A percentile compares a stretch with the other conserved stretches of the same genome.
Conservation (phyloP, 2,329 filamentous ascomycete species). For the Pseudopithomyces chartarum region DNA sequence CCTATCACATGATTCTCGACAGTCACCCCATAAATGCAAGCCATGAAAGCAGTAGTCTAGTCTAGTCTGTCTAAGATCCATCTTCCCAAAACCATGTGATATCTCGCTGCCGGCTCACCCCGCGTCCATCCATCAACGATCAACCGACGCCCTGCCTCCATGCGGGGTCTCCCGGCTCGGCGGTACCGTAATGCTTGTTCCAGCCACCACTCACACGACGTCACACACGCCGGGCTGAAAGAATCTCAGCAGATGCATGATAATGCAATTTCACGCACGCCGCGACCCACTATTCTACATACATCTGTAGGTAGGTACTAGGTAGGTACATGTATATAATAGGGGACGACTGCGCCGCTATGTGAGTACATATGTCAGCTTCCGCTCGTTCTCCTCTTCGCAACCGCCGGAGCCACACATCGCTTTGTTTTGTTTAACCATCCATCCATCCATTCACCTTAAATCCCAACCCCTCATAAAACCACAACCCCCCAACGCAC, state of each 20-base stretch:
- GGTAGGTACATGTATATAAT: too few species aligned
- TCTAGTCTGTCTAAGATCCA: too few species aligned
- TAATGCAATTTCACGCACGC: constrained; percentile 1
- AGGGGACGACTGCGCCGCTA: constrained; percentile 16
- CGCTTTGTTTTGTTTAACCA: neutral
- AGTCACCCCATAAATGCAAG: too few species aligned
- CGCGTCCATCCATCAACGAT: neutral
- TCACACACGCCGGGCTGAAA: neutral
- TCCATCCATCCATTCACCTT: too few species aligned
- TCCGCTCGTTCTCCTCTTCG: too few species aligned
- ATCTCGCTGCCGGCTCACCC: too few species aligned
- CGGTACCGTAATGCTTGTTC: neutral
- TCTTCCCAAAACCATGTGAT: too few species aligned
- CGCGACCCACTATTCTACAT: constrained; percentile 12
- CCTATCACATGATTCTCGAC: constrained; percentile 7
- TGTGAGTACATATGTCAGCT: neutral
- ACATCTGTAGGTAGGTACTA: too few species aligned
- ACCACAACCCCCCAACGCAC: too few species aligned
- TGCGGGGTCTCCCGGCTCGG: constrained; percentile 8
- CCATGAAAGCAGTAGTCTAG: too few species aligned
- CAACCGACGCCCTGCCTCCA: neutral
- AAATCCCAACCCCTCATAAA: too few species aligned
- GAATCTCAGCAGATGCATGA: neutral
- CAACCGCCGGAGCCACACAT: too few species aligned
- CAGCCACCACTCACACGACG: constrained; percentile 11